phyloP scores from a whole-genome alignment of 805 yeast genomes.

The Ogataea ramenticola region DNA sequence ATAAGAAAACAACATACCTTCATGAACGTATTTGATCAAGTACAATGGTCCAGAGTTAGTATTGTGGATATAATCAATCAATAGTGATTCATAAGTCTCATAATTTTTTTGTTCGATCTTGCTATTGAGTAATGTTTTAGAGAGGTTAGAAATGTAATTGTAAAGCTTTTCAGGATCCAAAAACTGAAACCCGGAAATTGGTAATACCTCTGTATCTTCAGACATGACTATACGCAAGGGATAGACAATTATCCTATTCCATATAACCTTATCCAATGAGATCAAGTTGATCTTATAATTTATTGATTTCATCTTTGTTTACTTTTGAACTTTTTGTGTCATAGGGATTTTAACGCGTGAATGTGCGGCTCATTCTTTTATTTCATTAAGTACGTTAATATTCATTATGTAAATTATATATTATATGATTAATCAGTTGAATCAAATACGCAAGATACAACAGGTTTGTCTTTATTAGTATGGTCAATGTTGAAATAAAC shows the following conservation, averaged over 20 bases:
- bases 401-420: too few species aligned
- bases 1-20: background rate
- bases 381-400: too few species aligned
- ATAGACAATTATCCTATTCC: too few species aligned
- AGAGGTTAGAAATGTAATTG: background rate
- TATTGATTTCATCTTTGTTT: too few species aligned
- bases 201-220: too few species aligned
- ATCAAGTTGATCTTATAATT: too few species aligned
- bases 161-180: background rate
- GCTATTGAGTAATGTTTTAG: background rate
- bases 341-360: too few species aligned
- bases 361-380: too few species aligned
- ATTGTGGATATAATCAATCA: background rate
- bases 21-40: background rate
- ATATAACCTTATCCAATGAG: too few species aligned
- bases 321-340: too few species aligned
- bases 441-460: conserved; percentile 17
- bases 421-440: background rate
- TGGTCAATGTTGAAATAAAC: conserved; percentile 27
- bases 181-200: background rate
- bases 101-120: background rate
- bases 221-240: too few species aligned
- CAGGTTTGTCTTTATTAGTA: background rate
- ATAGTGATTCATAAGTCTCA: background rate
- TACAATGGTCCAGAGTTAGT: background rate